A percentile compares a stretch with the other conserved stretches of the same genome.
Conservation (phyloP, 2,329 filamentous ascomycete species). For the Plectosphaerella plurivora region DNA sequence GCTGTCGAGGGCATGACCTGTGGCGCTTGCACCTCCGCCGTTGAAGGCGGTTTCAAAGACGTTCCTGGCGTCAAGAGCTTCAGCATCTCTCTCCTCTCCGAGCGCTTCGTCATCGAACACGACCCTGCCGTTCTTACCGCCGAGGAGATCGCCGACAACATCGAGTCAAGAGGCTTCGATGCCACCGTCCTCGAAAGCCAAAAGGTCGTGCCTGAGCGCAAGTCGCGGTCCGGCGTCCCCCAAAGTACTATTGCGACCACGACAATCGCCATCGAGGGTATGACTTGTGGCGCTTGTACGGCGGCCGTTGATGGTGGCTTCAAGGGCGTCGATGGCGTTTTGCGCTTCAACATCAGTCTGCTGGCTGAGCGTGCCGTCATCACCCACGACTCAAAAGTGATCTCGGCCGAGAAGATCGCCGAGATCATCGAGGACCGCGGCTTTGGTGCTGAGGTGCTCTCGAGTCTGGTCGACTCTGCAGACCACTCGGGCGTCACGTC, state of each 20-base stretch:
- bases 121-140: slow-evolving; percentile 53
- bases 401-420: slow-evolving; percentile 69
- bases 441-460: slow-evolving; percentile 81
- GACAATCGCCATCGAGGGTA: slow-evolving; percentile 86
- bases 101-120: slow-evolving; percentile 81
- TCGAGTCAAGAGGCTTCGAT: slow-evolving; percentile 73
- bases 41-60: slow-evolving; percentile 76
- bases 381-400: slow-evolving; percentile 69
- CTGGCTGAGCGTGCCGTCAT: slow-evolving; percentile 89
- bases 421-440: slow-evolving; percentile 86
- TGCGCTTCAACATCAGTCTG: slow-evolving; percentile 92
- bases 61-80: slow-evolving; percentile 69
- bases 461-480: slow-evolving; percentile 59
- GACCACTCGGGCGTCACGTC: slow-evolving; percentile 52
- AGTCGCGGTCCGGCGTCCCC: slow-evolving; percentile 21
- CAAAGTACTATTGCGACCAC: slow-evolving; percentile 58
- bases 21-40: slow-evolving; percentile 80
- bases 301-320: slow-evolving; percentile 86
- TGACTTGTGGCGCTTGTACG: slow-evolving; percentile 97
- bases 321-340: slow-evolving; percentile 67
- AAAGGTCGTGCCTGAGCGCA: slow-evolving; percentile 20
- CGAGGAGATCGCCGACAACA: slow-evolving; percentile 52
- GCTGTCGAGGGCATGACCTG: slow-evolving; percentile 88
- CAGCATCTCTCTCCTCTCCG: slow-evolving; percentile 78
- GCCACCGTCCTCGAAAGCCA: slow-evolving; percentile 65